Percentiles rank a stretch among this genome's conserved stretches.
phyloP scores from a whole-genome alignment of 805 yeast genomes.

The Metschnikowia lunata region DNA sequence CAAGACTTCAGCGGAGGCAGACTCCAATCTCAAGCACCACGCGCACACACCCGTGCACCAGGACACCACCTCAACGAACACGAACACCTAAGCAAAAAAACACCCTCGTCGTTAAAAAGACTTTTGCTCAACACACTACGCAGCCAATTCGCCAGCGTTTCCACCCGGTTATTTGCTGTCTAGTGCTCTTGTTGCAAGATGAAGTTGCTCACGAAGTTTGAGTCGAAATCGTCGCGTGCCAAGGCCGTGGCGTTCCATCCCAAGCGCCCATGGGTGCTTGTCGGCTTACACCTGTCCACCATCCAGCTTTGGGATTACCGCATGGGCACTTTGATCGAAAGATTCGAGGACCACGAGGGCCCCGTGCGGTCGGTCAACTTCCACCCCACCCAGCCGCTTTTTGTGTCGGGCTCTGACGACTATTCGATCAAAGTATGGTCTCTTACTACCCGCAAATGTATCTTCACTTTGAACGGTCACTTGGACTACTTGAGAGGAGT shows the following conservation, averaged over 20 bases:
- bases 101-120: too few species aligned
- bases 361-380: conserved; percentile 94
- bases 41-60: too few species aligned
- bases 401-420: conserved; percentile 97
- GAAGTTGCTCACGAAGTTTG: conserved; percentile 58
- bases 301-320: conserved; percentile 99
- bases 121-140: too few species aligned
- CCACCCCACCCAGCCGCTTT: conserved; percentile 97
- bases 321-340: conserved; percentile 95
- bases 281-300: conserved; percentile 94
- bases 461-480: conserved; percentile 90
- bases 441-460: conserved; percentile 80
- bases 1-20: too few species aligned
- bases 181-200: conserved; percentile 6
- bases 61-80: too few species aligned
- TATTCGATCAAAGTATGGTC: conserved; percentile 96
- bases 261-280: conserved; percentile 91
- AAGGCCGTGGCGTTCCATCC: conserved; percentile 98
- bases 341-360: conserved; percentile 97
- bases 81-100: too few species aligned
- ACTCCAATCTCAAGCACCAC: too few species aligned
- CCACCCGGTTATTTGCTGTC: too few species aligned
- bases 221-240: conserved; percentile 96
- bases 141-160: too few species aligned
- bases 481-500: conserved; percentile 94